Conservation (phyloP, 1,284 basidiomycete species). For the Boletus albobrunnescens region DNA sequence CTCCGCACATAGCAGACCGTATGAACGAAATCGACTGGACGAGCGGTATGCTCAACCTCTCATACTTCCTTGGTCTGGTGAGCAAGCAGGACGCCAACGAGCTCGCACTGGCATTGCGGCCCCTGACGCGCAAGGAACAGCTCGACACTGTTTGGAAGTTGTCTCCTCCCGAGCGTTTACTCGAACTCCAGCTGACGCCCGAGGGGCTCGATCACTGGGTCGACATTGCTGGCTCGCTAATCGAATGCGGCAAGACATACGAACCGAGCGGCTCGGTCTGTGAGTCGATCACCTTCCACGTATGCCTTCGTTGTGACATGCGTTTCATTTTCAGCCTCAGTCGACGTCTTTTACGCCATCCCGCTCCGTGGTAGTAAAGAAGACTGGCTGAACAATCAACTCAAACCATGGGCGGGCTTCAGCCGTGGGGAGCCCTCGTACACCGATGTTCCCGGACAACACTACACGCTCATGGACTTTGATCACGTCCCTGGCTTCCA, state of each 20-base stretch:
- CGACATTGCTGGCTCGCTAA: slow-evolving; percentile 29
- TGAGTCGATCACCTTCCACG: slow-evolving; percentile 10
- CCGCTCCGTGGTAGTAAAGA: slow-evolving; percentile 31
- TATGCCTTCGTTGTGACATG: background rate
- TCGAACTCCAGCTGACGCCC: slow-evolving; percentile 31
- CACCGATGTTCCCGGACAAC: slow-evolving; percentile 32
- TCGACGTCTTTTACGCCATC: slow-evolving; percentile 32
- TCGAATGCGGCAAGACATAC: slow-evolving; percentile 31
- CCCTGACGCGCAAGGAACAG: slow-evolving; percentile 24
- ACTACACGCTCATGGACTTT: slow-evolving; percentile 35
- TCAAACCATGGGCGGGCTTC: slow-evolving; percentile 31
- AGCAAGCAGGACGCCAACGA: slow-evolving; percentile 24
- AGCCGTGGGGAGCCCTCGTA: slow-evolving; percentile 25
- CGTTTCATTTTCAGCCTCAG: slow-evolving; percentile 8
- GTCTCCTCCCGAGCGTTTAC: slow-evolving; percentile 31
- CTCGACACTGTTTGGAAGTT: slow-evolving; percentile 27
- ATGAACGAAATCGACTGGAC: slow-evolving; percentile 42
- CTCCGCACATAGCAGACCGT: slow-evolving; percentile 41
- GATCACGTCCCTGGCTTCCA: slow-evolving; percentile 34
- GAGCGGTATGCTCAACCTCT: slow-evolving; percentile 38
- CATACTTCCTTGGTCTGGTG: slow-evolving; percentile 31
- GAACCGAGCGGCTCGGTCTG: slow-evolving; percentile 24
- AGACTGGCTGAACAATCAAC: slow-evolving; percentile 35
- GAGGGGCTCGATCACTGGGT: slow-evolving; percentile 32
- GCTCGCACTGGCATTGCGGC: slow-evolving; percentile 21